phyloP scores from a whole-genome alignment of 768 basidiomycete species.

The Collybia sordida region DNA sequence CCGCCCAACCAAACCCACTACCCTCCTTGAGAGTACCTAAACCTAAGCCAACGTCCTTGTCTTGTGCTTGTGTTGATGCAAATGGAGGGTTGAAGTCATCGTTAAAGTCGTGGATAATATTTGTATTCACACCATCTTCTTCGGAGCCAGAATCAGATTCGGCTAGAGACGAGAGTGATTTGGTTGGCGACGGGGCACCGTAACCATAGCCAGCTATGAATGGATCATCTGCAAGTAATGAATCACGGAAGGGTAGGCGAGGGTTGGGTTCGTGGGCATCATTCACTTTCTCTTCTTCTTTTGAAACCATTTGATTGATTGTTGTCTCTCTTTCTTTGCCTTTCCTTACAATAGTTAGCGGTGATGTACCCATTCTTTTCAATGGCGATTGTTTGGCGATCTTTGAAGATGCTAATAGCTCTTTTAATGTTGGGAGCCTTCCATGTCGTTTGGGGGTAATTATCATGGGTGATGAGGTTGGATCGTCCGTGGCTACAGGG shows the following conservation, averaged over 20 bases:
- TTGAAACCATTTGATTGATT: conserved; percentile 3
- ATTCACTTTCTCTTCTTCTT: not conserved
- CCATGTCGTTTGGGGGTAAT: conserved; percentile 22
- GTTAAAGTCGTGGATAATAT: conserved; percentile 1
- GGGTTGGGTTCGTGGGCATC: not conserved
- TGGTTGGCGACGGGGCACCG: conserved; percentile 27
- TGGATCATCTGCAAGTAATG: conserved; percentile 10
- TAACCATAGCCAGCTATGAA: conserved; percentile 5
- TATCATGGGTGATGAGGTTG: conserved; percentile 20
- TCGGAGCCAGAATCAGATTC: conserved; percentile 30
- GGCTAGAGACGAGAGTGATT: conserved; percentile 33
- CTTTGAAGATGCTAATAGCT: conserved; percentile 44
- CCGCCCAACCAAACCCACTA: conserved; percentile 33
- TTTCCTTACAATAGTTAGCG: not conserved
- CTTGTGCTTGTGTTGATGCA: conserved; percentile 30
- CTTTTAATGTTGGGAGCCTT: conserved; percentile 37
- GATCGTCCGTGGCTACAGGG: conserved; percentile 18
- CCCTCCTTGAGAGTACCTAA: conserved; percentile 9
- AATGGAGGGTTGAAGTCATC: conserved; percentile 28
- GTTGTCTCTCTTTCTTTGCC: not conserved
- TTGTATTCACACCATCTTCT: conserved; percentile 14
- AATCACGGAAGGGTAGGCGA: not conserved
- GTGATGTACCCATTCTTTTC: conserved; percentile 1
- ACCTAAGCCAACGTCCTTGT: not conserved
- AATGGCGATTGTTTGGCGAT: conserved; percentile 28